These are phyloP conservation scores for Sphaerulina musiva DNA, from an alignment of 2,329 filamentous ascomycete species.

Conservation along the genomic window DNA sequence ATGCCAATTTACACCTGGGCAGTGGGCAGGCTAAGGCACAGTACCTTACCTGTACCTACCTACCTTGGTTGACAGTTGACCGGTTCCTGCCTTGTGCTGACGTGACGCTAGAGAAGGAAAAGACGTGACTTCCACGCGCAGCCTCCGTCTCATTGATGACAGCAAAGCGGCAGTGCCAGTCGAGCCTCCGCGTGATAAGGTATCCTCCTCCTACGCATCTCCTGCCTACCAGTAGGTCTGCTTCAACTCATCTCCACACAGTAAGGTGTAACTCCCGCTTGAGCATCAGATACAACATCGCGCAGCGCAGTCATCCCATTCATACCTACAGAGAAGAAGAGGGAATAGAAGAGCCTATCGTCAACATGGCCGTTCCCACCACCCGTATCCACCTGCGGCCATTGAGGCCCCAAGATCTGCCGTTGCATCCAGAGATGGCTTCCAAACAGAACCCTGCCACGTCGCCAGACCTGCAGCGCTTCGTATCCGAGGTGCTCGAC, in stretches of 20 bases:
- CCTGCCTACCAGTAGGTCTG: not conserved
- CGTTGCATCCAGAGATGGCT: constrained; percentile 31
- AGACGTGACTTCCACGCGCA: no score
- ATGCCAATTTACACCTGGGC: no score
- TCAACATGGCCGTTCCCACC: not conserved
- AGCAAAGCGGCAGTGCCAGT: no score
- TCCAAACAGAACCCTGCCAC: constrained; percentile 22
- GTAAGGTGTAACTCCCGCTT: not conserved
- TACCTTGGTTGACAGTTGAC: no score
- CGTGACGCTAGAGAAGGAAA: no score
- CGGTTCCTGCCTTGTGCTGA: no score
- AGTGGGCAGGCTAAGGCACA: no score
- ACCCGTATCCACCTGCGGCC: constrained; percentile 30
- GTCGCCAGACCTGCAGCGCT: constrained; percentile 43
- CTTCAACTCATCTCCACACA: not conserved
- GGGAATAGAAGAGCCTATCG: no score
- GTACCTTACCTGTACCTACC: no score
- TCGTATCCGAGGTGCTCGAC: constrained; percentile 50
- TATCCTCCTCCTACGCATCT: not conserved
- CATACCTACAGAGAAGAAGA: not conserved
- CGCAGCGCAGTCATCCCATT: not conserved
- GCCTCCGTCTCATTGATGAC: no score
- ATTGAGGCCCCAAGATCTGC: constrained; percentile 30
- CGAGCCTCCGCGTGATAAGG: no score
- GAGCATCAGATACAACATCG: not conserved